phyloP scores from a whole-genome alignment of 495 filamentous ascomycete genomes.

The Penicillium mononematosum region DNA sequence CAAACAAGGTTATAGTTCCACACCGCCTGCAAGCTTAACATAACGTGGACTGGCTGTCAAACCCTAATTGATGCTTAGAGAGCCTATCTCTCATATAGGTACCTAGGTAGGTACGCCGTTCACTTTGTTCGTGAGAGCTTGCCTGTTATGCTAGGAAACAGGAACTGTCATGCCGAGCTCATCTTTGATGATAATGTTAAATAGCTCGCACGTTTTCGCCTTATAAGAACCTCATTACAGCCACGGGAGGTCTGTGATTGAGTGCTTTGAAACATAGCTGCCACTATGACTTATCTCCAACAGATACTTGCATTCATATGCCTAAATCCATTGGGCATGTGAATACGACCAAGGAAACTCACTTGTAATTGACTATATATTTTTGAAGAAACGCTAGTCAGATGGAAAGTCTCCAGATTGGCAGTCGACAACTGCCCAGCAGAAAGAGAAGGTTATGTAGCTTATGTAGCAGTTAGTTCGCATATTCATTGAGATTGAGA shows the following conservation, averaged over 20 bases:
- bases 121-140: neutral
- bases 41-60: no score
- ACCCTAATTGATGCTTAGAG: no score
- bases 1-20: no score
- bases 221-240: slow-evolving; percentile 11
- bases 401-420: slow-evolving; percentile 31
- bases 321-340: slow-evolving; percentile 14
- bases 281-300: slow-evolving; percentile 27
- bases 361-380: slow-evolving; percentile 30
- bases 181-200: slow-evolving; percentile 17
- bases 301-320: slow-evolving; percentile 14
- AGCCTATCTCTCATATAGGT: no score
- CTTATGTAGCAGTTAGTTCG: slow-evolving; percentile 38
- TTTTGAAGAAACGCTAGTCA: slow-evolving; percentile 36
- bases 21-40: no score
- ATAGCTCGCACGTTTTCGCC: slow-evolving; percentile 15
- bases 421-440: slow-evolving; percentile 17
- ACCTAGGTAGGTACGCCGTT: no score
- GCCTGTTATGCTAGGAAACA: slow-evolving; percentile 5
- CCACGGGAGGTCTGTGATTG: slow-evolving; percentile 18
- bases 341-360: slow-evolving; percentile 23
- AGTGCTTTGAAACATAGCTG: slow-evolving; percentile 10
- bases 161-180: slow-evolving; percentile 21
- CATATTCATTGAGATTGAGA: slow-evolving; percentile 35
- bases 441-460: slow-evolving; percentile 33